A percentile compares a stretch with the other conserved stretches of the same genome.
Evolutionary conservation across 192 early-diverging fungal genomes (phyloP).

Genomic region (Umbelopsis vinacea): DNA sequence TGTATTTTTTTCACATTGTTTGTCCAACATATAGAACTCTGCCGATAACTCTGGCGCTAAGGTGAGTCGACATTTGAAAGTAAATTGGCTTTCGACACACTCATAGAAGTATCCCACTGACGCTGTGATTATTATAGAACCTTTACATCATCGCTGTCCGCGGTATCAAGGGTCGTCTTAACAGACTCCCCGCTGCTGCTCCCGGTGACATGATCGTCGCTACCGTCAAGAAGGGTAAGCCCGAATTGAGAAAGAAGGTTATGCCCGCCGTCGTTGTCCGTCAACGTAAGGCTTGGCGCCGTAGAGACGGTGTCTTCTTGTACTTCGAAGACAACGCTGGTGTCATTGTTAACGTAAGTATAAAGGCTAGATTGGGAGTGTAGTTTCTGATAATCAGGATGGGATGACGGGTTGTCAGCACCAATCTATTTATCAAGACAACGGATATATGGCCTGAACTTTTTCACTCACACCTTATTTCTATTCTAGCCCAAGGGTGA

Average conservation of each 20-base stretch:
- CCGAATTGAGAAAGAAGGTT: conserved; percentile 99
- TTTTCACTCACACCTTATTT: too few species aligned
- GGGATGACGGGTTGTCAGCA: not conserved
- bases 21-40: conserved; percentile 81
- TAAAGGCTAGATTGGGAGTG: not conserved
- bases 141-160: conserved; percentile 98
- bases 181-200: conserved; percentile 97
- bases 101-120: too few species aligned
- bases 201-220: conserved; percentile 99
- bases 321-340: conserved; percentile 99
- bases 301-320: conserved; percentile 98
- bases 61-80: too few species aligned
- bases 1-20: too few species aligned
- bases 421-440: too few species aligned
- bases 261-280: conserved; percentile 99
- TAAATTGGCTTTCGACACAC: too few species aligned
- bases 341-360: conserved; percentile 92
- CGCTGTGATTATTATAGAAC: conserved; percentile 57
- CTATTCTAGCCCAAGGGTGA: conserved; percentile 39
- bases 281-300: conserved; percentile 99
- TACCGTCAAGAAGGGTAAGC: conserved; percentile 99
- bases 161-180: conserved; percentile 94
- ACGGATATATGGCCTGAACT: too few species aligned
- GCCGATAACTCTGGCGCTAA: conserved; percentile 99
- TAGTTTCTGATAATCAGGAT: not conserved